Evolutionary conservation across 371 early-diverging fungal genomes (phyloP).

Genomic region (Mortierella sp.): DNA sequence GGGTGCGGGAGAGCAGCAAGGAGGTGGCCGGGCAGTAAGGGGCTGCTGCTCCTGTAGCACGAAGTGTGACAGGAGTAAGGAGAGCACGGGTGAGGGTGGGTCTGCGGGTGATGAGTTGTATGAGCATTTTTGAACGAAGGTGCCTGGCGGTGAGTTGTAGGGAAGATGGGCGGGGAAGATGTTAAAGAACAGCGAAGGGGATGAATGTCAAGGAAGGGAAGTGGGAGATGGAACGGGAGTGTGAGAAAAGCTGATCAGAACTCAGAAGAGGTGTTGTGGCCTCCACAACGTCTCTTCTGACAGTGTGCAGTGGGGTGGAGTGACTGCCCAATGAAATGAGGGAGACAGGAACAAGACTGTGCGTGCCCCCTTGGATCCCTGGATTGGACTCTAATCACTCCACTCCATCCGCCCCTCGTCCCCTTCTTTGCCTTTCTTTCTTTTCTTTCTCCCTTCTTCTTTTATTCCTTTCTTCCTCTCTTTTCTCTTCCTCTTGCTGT

Average conservation of each 20-base stretch:
- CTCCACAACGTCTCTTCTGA: too few relatives aligned
- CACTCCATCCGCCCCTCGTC: too few relatives aligned
- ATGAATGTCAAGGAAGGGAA: not conserved
- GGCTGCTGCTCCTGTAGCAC: not conserved
- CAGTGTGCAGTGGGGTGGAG: not conserved
- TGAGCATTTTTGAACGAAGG: not conserved
- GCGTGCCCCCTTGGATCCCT: too few relatives aligned
- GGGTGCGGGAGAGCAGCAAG: not conserved
- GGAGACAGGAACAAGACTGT: too few relatives aligned
- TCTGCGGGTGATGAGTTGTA: not conserved
- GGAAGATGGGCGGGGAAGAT: not conserved
- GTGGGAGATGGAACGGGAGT: not conserved
- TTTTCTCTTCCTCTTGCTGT: not conserved
- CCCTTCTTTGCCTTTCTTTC: not conserved
- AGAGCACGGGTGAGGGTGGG: conserved; percentile 9
- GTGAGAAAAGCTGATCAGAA: not conserved
- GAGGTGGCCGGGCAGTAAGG: not conserved
- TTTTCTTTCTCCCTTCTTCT: not conserved
- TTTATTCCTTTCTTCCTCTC: not conserved
- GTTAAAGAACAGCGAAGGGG: not conserved
- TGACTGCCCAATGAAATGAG: not conserved
- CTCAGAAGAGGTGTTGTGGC: not conserved
- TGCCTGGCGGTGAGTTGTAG: not conserved
- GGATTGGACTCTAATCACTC: too few relatives aligned
- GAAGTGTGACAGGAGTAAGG: not conserved